Evolutionary conservation across 192 early-diverging fungal genomes (phyloP).

Genomic region (Coemansia sp.): DNA sequence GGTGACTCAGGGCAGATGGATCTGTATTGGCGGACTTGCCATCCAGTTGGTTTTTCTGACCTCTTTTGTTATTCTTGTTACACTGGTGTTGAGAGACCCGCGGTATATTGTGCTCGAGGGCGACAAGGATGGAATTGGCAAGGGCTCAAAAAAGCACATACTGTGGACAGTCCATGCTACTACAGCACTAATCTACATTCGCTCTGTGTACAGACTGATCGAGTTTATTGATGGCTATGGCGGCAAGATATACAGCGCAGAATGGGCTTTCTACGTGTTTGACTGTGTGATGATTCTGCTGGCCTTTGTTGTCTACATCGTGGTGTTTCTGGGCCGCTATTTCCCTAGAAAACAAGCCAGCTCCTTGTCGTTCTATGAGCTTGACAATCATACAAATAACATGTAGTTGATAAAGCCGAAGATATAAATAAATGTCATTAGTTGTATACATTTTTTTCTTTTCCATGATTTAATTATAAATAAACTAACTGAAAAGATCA

Average conservation of each 20-base stretch:
- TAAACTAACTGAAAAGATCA: too few relatives aligned
- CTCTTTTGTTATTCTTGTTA: conserved; percentile 27
- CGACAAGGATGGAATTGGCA: conserved; percentile 9
- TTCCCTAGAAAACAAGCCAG: conserved; percentile 9
- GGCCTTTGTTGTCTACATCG: conserved; percentile 27
- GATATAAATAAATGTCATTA: too few relatives aligned
- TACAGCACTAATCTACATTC: conserved; percentile 37
- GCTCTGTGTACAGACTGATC: conserved; percentile 44
- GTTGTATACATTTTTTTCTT: too few relatives aligned
- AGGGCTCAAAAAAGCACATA: conserved; percentile 24
- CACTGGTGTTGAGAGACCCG: conserved; percentile 9
- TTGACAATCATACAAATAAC: too few relatives aligned
- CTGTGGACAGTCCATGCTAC: conserved; percentile 33
- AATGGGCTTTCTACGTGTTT: conserved; percentile 54
- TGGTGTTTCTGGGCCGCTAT: conserved; percentile 17
- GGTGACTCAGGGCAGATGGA: conserved; percentile 27
- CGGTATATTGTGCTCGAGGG: conserved; percentile 22
- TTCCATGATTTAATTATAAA: too few relatives aligned
- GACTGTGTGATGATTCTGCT: conserved; percentile 40
- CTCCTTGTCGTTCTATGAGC: not conserved
- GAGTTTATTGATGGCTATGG: conserved; percentile 47
- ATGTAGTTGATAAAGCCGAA: too few relatives aligned
- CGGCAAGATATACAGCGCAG: conserved; percentile 42
- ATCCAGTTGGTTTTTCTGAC: conserved; percentile 41
- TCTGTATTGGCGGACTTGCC: conserved; percentile 37